Evolutionary conservation across 2,329 filamentous ascomycete species (phyloP).

Genomic region (Huntiella moniliformis): DNA sequence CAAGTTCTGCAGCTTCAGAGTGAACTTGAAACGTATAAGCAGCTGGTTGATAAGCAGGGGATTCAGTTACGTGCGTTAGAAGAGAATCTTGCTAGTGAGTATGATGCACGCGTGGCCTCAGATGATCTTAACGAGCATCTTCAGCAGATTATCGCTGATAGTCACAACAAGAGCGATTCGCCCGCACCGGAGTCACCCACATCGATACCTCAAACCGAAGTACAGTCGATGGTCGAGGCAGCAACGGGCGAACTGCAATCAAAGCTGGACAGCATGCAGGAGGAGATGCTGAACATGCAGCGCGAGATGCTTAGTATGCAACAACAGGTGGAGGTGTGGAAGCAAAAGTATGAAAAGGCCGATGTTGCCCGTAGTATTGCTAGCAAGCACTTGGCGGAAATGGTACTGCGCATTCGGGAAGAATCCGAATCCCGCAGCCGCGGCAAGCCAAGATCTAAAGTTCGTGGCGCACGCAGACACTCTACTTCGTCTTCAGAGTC

Average conservation of each 20-base stretch:
- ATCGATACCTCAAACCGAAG: background rate
- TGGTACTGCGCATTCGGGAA: slow-evolving; percentile 61
- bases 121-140: slow-evolving; percentile 64
- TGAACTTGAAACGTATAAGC: slow-evolving; percentile 63
- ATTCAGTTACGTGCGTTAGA: slow-evolving; percentile 36
- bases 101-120: slow-evolving; percentile 61
- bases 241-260: slow-evolving; percentile 31
- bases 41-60: slow-evolving; percentile 45
- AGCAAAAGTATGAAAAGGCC: slow-evolving; percentile 57
- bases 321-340: slow-evolving; percentile 61
- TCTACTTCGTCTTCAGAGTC: slow-evolving; percentile 6
- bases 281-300: slow-evolving; percentile 62
- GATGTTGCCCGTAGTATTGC: slow-evolving; percentile 58
- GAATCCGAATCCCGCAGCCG: slow-evolving; percentile 5
- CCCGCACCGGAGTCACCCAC: background rate
- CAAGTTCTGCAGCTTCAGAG: slow-evolving; percentile 76
- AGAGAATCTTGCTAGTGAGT: slow-evolving; percentile 56
- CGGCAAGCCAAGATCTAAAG: background rate
- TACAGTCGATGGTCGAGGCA: slow-evolving; percentile 13
- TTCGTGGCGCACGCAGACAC: background rate
- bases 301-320: slow-evolving; percentile 66
- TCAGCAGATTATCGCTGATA: slow-evolving; percentile 25
- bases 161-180: slow-evolving; percentile 1
- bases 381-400: slow-evolving; percentile 62
- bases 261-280: slow-evolving; percentile 56